Conservation (phyloP, 148 eudicot species). For the Fagopyrum homotropicum region DNA sequence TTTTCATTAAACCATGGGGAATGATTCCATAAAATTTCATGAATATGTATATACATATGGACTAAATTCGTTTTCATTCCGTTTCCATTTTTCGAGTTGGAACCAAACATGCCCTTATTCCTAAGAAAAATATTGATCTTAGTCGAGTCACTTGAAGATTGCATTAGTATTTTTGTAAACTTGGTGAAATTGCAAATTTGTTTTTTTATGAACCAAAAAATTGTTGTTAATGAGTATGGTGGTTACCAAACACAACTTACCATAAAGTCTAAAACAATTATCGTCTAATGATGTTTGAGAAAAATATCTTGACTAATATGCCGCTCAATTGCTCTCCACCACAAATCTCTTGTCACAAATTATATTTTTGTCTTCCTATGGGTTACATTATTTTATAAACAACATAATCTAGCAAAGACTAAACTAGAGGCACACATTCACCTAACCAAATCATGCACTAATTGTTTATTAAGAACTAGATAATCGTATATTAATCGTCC, state of each 20-base stretch:
- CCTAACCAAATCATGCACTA: conserved; percentile 6
- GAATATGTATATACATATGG: no score
- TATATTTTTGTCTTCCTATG: neutral
- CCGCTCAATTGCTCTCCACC: conserved; percentile 8
- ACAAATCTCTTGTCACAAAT: neutral
- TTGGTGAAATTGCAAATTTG: no score
- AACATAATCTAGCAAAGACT: neutral
- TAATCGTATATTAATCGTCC: conserved; percentile 5
- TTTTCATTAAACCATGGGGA: no score
- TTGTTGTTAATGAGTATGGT: neutral
- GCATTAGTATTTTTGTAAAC: no score
- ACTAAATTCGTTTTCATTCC: no score
- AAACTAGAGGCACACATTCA: neutral
- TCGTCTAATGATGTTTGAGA: no score
- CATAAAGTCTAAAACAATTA: neutral
- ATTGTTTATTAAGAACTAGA: neutral
- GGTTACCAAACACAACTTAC: neutral
- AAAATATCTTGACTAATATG: neutral
- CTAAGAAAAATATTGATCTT: no score
- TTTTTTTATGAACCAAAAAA: no score
- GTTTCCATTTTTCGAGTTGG: no score
- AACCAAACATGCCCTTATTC: no score
- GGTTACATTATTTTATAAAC: neutral
- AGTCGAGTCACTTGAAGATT: no score
- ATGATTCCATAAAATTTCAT: no score